Base-by-base conservation (phyloP, 371 early-diverging fungal species). In the Batrachochytrium dendrobatidis region DNA sequence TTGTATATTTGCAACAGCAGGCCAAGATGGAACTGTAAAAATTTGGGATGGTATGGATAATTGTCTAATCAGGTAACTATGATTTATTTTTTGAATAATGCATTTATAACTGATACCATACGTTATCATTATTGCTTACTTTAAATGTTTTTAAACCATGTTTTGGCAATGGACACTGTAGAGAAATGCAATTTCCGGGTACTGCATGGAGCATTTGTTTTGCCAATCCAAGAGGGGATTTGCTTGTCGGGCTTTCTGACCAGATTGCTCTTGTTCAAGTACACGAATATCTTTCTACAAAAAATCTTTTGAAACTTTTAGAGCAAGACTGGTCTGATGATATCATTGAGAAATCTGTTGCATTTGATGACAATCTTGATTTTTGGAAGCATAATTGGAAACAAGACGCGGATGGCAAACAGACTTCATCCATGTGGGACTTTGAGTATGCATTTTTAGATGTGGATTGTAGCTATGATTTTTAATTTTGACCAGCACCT, bases 181-280 rank as follows among this genome's bases (percentile, higher is more conserved):
- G 70, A 52, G 78, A 78, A 58, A 65, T 78, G 22, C 78, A 74
- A 45, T 78, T 78, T 45, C 60, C 63, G 26, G 59, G 68, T 7
- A 56, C 68, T 8, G 50, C 73, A 5, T 33, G 55, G 4, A 45
- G 67, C 28, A 35, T 78, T 12, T 51, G 56, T 15, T 74, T 78
- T 62, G 64, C 63, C 26, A 78, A 78, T 56, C 31, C 44, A 0
- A 61, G 73, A 1, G 78, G 74, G 0, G 78, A 78, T 58, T 55
- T 78, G 20, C 66, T 78, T 4, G 61, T 78, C 44, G 73, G 68
- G 3, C 51, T 74, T 20, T 24, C 65, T 0, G 69, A 75, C 53
- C 72, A 78, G 60, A 60, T 78, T 12, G 64, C 59, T 3, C 58
- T 74, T 3, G 67, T 78, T 3, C 65, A 63, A 39, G 25, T 73